Evolutionary conservation across 805 yeast genomes (phyloP).

Genomic region (Priceomyces medius): DNA sequence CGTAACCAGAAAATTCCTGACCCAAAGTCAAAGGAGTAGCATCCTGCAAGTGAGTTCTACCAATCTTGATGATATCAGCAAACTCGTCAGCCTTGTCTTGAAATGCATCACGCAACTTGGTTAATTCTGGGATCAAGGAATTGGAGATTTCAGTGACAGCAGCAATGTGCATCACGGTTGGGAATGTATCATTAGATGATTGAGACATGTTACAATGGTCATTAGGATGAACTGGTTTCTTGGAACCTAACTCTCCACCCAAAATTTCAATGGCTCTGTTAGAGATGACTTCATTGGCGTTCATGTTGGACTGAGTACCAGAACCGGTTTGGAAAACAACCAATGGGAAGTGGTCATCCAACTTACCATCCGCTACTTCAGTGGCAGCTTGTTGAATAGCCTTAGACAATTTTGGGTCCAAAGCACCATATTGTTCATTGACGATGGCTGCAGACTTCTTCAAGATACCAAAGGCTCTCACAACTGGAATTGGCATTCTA

Average conservation of each 20-base stretch:
- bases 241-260: conserved; percentile 91
- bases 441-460: conserved; percentile 95
- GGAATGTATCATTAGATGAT: conserved; percentile 98
- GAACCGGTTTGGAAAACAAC: conserved; percentile 99
- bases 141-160: conserved; percentile 86
- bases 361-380: conserved; percentile 90
- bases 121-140: conserved; percentile 77
- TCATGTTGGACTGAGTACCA: conserved; percentile 98
- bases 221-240: conserved; percentile 95
- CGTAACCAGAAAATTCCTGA: conserved; percentile 97
- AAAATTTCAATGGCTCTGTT: conserved; percentile 96
- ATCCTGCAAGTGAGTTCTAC: conserved; percentile 98
- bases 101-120: conserved; percentile 74
- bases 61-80: conserved; percentile 88
- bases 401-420: conserved; percentile 78
- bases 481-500: conserved; percentile 85
- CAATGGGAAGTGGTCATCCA: conserved; percentile 92
- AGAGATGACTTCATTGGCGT: conserved; percentile 97
- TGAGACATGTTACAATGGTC: conserved; percentile 98
- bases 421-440: conserved; percentile 71
- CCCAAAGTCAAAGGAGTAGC: conserved; percentile 98
- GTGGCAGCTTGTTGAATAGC: conserved; percentile 94
- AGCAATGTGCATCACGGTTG: conserved; percentile 99
- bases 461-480: conserved; percentile 88
- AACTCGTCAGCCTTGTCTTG: conserved; percentile 80